phyloP scores from a whole-genome alignment of 2,329 filamentous ascomycete genomes.

The Thermoascus crustaceus region DNA sequence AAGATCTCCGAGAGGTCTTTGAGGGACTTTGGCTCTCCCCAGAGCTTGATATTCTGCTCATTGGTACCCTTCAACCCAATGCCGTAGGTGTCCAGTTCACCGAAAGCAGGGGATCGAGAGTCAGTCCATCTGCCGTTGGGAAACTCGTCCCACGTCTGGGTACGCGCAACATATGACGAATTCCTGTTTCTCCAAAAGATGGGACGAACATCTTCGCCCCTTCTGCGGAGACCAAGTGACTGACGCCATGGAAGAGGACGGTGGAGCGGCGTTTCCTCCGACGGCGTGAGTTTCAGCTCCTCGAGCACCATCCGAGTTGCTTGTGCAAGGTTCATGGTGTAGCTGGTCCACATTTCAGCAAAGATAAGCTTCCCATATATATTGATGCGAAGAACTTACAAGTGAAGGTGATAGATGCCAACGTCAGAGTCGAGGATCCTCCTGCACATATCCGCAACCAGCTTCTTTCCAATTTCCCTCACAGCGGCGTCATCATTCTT shows the following conservation, averaged over 20 bases:
- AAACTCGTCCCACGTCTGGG: constrained; percentile 98
- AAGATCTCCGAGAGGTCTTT: constrained; percentile 78
- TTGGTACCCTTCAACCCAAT: constrained; percentile 91
- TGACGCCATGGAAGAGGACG: constrained; percentile 95
- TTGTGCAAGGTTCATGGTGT: constrained; percentile 97
- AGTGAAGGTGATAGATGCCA: constrained; percentile 84
- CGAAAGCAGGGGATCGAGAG: constrained; percentile 89
- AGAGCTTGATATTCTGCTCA: constrained; percentile 89
- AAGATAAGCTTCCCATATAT: not conserved
- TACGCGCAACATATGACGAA: constrained; percentile 89
- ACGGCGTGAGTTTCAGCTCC: constrained; percentile 74
- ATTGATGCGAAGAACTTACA: constrained; percentile 41
- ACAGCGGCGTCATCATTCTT: constrained; percentile 96
- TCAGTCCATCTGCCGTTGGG: constrained; percentile 99
- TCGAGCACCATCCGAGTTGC: constrained; percentile 91
- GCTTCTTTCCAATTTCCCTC: constrained; percentile 74
- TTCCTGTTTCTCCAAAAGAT: constrained; percentile 99
- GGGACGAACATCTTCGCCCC: constrained; percentile 90
- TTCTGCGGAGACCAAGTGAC: constrained; percentile 77
- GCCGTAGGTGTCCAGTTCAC: constrained; percentile 88
- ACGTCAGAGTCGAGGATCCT: constrained; percentile 68
- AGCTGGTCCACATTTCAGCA: constrained; percentile 37
- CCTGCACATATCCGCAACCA: constrained; percentile 85
- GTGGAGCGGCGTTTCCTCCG: constrained; percentile 66
- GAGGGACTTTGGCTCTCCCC: constrained; percentile 75